Percentiles rank a stretch among this genome's conserved stretches.
Evolutionary conservation across 805 yeast genomes (phyloP).

Genomic region (Suhomyces tanzawaensis): DNA sequence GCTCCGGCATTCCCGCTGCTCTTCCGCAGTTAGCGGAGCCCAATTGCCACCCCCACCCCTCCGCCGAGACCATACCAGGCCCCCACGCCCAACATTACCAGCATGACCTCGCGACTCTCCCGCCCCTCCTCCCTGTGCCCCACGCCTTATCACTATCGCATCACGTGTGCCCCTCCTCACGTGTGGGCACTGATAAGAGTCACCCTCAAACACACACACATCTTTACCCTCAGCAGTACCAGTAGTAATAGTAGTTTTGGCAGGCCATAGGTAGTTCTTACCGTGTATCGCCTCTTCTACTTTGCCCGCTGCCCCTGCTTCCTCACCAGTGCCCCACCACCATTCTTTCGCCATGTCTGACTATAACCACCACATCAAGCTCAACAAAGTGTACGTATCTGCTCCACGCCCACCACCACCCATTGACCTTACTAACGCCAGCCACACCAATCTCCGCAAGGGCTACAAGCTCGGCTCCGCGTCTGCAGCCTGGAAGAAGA

Average conservation of each 20-base stretch:
- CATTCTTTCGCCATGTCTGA: background rate
- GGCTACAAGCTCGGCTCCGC: constrained; percentile 41
- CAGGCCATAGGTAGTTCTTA: background rate
- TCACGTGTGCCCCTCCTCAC: background rate
- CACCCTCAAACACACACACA: background rate
- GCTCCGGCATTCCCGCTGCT: no score
- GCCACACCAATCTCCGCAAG: constrained; percentile 31
- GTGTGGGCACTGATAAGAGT: background rate
- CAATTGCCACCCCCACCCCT: no score
- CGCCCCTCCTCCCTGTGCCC: no score
- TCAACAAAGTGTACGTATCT: constrained; percentile 24
- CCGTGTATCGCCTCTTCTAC: background rate
- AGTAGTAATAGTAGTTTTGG: background rate
- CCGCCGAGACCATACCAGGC: no score
- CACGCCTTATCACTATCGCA: background rate
- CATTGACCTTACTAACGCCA: constrained; percentile 15
- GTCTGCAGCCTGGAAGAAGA: constrained; percentile 42
- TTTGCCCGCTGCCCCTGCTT: background rate
- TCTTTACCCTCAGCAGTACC: background rate
- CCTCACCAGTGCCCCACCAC: no score
- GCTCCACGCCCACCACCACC: background rate
- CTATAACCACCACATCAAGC: constrained; percentile 11
- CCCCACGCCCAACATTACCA: no score
- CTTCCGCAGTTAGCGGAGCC: no score
- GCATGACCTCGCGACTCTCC: no score